Conservation (phyloP, 495 filamentous ascomycete species). For the Halenospora varia region DNA sequence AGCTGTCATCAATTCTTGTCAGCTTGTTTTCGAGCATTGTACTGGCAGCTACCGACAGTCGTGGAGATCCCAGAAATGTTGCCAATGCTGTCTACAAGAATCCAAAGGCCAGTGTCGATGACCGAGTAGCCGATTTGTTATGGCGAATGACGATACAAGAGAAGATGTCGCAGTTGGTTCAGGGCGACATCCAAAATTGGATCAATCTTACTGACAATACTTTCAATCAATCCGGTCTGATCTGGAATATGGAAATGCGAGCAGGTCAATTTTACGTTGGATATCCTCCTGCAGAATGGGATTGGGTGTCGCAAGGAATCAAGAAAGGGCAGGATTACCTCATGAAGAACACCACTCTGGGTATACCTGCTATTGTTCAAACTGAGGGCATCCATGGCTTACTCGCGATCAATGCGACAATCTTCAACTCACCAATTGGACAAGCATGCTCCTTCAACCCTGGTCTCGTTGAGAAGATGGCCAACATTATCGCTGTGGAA, state of each 20-base stretch:
- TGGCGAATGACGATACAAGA: conserved; percentile 67
- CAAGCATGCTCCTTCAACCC: conserved; percentile 64
- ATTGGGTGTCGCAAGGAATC: conserved; percentile 38
- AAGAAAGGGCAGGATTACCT: conserved; percentile 21
- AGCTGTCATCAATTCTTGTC: too few species aligned
- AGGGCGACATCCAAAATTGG: conserved; percentile 70
- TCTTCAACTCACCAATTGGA: conserved; percentile 71
- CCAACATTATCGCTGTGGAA: conserved; percentile 53
- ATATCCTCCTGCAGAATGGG: conserved; percentile 59
- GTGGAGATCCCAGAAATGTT: too few species aligned
- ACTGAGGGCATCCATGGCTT: conserved; percentile 71
- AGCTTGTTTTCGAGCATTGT: too few species aligned
- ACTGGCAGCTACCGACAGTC: too few species aligned
- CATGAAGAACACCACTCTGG: conserved; percentile 46
- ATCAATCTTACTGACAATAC: conserved; percentile 52
- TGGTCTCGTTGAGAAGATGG: conserved; percentile 58
- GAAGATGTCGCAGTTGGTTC: conserved; percentile 63
- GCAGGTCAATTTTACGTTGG: conserved; percentile 68
- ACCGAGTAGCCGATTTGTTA: conserved; percentile 58
- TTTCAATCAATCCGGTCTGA: conserved; percentile 62
- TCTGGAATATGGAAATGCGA: conserved; percentile 57
- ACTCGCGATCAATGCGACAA: conserved; percentile 64
- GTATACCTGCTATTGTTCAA: conserved; percentile 67
- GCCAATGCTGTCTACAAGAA: conserved; percentile 56
- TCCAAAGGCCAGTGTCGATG: conserved; percentile 53